phyloP scores from a whole-genome alignment of 345 rosid genomes.

The Gossypium thurberi region DNA sequence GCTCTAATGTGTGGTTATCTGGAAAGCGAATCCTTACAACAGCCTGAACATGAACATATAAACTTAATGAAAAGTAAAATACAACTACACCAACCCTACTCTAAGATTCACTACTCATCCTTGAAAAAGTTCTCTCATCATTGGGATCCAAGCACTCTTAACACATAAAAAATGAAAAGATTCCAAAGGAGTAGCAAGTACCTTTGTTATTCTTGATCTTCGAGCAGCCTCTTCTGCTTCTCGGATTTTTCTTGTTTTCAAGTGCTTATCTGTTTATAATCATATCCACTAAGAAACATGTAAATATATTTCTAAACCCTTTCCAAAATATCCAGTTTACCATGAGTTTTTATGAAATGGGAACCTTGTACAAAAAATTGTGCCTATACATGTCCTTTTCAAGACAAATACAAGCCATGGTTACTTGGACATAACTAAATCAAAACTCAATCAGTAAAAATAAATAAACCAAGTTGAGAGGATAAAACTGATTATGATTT shows the following conservation, averaged over 20 bases:
- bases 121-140: neutral
- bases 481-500: neutral
- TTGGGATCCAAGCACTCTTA: neutral
- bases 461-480: neutral
- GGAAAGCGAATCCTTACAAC: conserved; percentile 82
- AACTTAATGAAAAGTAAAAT: conserved; percentile 11
- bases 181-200: conserved; percentile 13
- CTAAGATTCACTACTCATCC: conserved; percentile 1
- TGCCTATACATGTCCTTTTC: neutral
- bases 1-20: conserved; percentile 74
- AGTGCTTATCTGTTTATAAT: conserved; percentile 44
- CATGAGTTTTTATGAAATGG: neutral
- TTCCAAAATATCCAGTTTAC: neutral
- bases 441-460: neutral
- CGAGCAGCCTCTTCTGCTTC: conserved; percentile 91
- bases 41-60: conserved; percentile 34
- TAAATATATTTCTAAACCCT: neutral
- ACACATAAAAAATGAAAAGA: conserved; percentile 4
- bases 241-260: conserved; percentile 75
- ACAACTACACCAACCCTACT: neutral
- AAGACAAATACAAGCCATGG: neutral
- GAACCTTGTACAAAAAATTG: neutral
- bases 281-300: neutral
- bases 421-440: neutral
- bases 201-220: conserved; percentile 70